Evolutionary conservation across 352 stramenopile genomes (phyloP).

Genomic region (Phytophthora pluvialis): DNA sequence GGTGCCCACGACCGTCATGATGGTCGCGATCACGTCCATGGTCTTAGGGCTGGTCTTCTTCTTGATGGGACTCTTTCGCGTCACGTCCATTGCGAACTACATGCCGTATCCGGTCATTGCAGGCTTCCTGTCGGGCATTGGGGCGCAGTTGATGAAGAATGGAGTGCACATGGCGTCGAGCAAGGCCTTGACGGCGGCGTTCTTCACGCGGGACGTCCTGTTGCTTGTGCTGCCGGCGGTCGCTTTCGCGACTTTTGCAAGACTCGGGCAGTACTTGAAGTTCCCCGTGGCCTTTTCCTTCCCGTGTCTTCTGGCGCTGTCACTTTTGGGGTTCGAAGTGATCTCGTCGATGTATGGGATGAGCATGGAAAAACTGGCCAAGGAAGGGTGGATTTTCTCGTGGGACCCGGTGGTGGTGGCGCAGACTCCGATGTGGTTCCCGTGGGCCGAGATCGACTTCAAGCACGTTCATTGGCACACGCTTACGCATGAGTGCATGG

Average conservation of each 20-base stretch:
- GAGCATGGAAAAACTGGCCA: constrained; percentile 44
- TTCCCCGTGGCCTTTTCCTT: constrained; percentile 78
- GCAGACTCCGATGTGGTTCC: constrained; percentile 81
- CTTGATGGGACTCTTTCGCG: constrained; percentile 68
- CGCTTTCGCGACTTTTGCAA: constrained; percentile 59
- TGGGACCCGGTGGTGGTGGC: constrained; percentile 67
- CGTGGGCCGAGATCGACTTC: constrained; percentile 77
- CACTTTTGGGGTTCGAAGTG: constrained; percentile 68
- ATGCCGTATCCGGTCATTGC: constrained; percentile 87
- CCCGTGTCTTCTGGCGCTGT: constrained; percentile 63
- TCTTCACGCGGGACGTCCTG: constrained; percentile 68
- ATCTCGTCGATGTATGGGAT: constrained; percentile 36
- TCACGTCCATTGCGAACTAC: constrained; percentile 86
- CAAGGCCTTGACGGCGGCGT: constrained; percentile 52
- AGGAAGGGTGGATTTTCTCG: constrained; percentile 65
- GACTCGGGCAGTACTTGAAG: constrained; percentile 64
- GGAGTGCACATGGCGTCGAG: constrained; percentile 80
- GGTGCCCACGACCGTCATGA: constrained; percentile 75
- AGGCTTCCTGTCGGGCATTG: constrained; percentile 82
- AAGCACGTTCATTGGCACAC: constrained; percentile 64
- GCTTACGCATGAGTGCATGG: constrained; percentile 62
- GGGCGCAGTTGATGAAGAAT: constrained; percentile 79
- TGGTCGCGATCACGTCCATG: constrained; percentile 72
- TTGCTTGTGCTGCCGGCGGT: constrained; percentile 63
- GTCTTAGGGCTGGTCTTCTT: constrained; percentile 71